Evolutionary conservation across 768 basidiomycete species (phyloP).

Genomic region (Phylloporus sp.): DNA sequence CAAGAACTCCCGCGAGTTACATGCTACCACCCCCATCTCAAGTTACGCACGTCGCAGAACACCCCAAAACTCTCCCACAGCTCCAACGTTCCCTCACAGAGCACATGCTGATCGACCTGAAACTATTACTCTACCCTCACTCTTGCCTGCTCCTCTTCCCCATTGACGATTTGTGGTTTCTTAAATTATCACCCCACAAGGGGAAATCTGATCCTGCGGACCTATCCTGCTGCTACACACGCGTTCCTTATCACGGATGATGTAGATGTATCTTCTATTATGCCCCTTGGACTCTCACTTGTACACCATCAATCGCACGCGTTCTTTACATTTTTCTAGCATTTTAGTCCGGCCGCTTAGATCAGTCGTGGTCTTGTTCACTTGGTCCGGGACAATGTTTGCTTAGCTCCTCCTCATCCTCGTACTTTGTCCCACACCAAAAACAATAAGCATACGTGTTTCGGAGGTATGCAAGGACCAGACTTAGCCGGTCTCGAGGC

Average conservation of each 20-base stretch:
- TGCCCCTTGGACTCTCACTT: conserved; percentile 26
- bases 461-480: conserved; percentile 72
- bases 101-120: conserved; percentile 30
- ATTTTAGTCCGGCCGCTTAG: neutral
- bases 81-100: conserved; percentile 53
- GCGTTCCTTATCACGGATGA: conserved; percentile 17
- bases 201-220: neutral
- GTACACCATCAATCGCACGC: conserved; percentile 28
- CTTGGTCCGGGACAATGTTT: conserved; percentile 67
- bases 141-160: conserved; percentile 40
- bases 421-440: conserved; percentile 83
- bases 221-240: neutral
- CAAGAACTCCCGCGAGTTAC: conserved; percentile 50
- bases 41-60: conserved; percentile 77
- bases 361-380: conserved; percentile 78
- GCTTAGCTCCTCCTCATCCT: conserved; percentile 54
- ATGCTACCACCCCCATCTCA: conserved; percentile 74
- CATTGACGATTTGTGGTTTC: conserved; percentile 14
- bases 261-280: conserved; percentile 14
- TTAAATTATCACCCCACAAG: neutral
- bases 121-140: conserved; percentile 48
- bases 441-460: conserved; percentile 75
- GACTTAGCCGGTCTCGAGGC: conserved; percentile 66
- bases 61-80: conserved; percentile 67
- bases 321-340: conserved; percentile 10